Evolutionary conservation across 148 eudicot genomes (phyloP).

Genomic region (Nepenthes gracilis): DNA sequence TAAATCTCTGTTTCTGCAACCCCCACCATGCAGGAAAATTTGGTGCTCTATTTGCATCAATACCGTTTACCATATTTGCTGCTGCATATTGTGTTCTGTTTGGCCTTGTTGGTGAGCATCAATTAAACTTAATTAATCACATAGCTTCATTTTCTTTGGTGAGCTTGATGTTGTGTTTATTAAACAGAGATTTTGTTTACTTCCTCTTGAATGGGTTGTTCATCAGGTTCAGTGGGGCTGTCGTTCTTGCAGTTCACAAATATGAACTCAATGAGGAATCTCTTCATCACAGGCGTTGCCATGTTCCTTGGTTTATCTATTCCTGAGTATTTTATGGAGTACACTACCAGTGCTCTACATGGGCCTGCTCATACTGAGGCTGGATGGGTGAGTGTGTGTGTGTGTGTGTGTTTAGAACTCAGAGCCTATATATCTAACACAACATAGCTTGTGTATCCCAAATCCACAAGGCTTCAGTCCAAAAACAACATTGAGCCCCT

Average conservation of each 20-base stretch:
- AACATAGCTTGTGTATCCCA: no score
- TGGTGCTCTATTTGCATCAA: constrained; percentile 95
- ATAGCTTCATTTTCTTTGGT: neutral
- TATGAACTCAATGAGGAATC: constrained; percentile 97
- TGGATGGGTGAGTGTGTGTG: constrained; percentile 70
- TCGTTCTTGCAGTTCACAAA: constrained; percentile 96
- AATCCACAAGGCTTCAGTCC: no score
- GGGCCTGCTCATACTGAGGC: constrained; percentile 92
- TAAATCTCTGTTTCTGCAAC: neutral
- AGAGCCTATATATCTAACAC: no score
- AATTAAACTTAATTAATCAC: neutral
- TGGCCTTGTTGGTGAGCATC: constrained; percentile 80
- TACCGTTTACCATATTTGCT: constrained; percentile 93
- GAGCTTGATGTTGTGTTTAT: neutral
- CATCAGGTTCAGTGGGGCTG: constrained; percentile 78
- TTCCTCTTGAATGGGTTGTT: neutral
- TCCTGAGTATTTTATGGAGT: constrained; percentile 87
- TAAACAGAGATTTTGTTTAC: neutral
- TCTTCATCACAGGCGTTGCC: constrained; percentile 79
- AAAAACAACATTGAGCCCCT: no score
- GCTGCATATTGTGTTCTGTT: constrained; percentile 83
- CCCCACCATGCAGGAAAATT: constrained; percentile 58
- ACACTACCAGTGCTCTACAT: constrained; percentile 58
- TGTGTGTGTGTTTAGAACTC: no score
- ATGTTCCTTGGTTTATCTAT: constrained; percentile 86